A percentile compares a stretch with the other conserved stretches of the same genome.
Evolutionary conservation across 345 rosid genomes (phyloP).

Genomic region (Bruguiera parviflora): DNA sequence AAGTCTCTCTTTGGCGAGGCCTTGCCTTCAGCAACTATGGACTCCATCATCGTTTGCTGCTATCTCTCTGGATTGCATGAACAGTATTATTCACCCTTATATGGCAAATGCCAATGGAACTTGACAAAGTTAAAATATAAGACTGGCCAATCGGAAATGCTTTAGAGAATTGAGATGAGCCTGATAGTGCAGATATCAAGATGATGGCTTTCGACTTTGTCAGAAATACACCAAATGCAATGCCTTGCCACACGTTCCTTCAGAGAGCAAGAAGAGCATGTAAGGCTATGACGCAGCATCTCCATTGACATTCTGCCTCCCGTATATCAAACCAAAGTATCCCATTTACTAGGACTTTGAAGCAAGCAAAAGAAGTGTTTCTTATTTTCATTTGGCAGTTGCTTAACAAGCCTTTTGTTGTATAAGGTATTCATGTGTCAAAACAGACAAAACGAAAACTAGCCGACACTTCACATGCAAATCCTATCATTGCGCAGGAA

Average conservation of each 20-base stretch:
- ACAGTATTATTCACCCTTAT: not conserved
- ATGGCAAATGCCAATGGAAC: not conserved
- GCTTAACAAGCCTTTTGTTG: too few species aligned
- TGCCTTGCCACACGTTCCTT: not conserved
- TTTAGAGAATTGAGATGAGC: too few species aligned
- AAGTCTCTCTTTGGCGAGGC: conserved; percentile 30
- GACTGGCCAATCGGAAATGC: too few species aligned
- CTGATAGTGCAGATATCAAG: not conserved
- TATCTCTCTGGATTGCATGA: not conserved
- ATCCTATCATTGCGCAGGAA: too few species aligned
- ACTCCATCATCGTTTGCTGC: not conserved
- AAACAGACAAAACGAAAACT: not conserved
- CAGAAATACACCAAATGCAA: not conserved
- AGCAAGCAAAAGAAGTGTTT: not conserved
- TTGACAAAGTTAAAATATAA: not conserved
- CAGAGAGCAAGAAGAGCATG: not conserved
- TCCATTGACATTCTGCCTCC: not conserved
- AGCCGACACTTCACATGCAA: conserved; percentile 31
- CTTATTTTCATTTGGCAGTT: not conserved
- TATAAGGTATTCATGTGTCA: not conserved
- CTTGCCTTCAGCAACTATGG: conserved; percentile 25
- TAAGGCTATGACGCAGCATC: too few species aligned
- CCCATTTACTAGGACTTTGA: not conserved
- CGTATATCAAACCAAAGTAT: not conserved
- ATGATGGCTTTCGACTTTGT: not conserved